These are phyloP conservation scores for Ganoderma sinense DNA, from an alignment of 1,284 basidiomycete genomes.

Conservation along the genomic window DNA sequence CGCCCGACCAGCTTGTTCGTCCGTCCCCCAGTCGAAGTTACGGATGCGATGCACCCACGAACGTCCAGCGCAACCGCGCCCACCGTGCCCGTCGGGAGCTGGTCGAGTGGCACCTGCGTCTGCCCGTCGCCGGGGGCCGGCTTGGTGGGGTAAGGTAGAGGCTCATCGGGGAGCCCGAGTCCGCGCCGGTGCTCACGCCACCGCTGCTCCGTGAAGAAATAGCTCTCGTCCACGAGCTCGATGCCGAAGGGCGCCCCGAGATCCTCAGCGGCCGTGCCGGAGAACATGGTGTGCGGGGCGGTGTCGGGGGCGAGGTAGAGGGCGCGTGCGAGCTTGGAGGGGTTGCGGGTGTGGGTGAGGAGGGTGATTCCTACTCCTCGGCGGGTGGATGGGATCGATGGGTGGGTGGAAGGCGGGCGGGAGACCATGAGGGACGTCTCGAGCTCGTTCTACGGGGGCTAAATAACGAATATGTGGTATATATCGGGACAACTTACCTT, in stretches of 20 bases:
- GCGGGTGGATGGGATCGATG: constrained; percentile 62
- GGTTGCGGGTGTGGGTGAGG: constrained; percentile 74
- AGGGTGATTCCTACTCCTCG: constrained; percentile 73
- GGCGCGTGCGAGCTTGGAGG: constrained; percentile 72
- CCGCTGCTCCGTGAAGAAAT: constrained; percentile 76
- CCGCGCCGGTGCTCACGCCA: constrained; percentile 80
- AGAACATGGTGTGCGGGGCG: constrained; percentile 75
- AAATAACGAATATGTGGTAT: background rate
- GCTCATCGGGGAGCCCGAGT: constrained; percentile 74
- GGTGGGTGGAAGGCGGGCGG: constrained; percentile 70
- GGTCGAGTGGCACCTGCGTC: constrained; percentile 52
- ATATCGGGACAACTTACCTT: constrained; percentile 53
- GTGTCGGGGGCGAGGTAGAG: constrained; percentile 70
- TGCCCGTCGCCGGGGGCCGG: constrained; percentile 29
- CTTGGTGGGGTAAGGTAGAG: constrained; percentile 46
- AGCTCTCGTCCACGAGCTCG: constrained; percentile 71
- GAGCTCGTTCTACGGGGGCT: constrained; percentile 68
- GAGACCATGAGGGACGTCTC: constrained; percentile 84
- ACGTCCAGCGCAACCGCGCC: constrained; percentile 84
- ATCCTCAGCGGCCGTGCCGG: constrained; percentile 67
- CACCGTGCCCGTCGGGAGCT: constrained; percentile 79
- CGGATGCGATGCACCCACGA: constrained; percentile 72
- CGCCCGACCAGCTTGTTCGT: constrained; percentile 87
- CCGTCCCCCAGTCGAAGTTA: constrained; percentile 83
- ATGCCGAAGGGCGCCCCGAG: constrained; percentile 63